Evolutionary conservation across 176 grass and related monocot species (phyloP).

Genomic region (Triticum monococcum): DNA sequence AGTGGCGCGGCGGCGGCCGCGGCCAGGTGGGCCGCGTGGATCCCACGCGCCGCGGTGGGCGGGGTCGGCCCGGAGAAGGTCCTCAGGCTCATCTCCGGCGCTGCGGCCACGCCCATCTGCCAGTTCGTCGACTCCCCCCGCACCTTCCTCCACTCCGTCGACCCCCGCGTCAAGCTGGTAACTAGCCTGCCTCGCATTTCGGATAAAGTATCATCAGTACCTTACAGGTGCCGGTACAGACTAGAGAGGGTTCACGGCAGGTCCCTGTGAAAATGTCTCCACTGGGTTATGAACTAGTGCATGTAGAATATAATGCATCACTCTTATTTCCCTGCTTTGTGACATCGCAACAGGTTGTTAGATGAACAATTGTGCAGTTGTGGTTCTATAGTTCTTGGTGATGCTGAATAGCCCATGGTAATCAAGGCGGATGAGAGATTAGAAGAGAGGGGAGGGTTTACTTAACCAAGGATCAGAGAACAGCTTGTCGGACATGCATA

Average conservation of each 20-base stretch:
- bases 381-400: not conserved
- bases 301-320: not conserved
- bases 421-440: not conserved
- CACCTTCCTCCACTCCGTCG: conserved; percentile 90
- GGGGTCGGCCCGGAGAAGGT: conserved; percentile 59
- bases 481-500: not conserved
- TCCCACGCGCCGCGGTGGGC: conserved; percentile 44
- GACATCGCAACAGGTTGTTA: not conserved
- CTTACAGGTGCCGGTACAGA: not conserved
- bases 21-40: conserved; percentile 59
- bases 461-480: not conserved
- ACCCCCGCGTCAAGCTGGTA: conserved; percentile 96
- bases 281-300: not conserved
- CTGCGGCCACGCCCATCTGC: conserved; percentile 81
- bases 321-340: not conserved
- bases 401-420: not conserved
- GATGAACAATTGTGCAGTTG: not conserved
- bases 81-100: conserved; percentile 79
- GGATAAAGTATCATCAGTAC: not conserved
- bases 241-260: not conserved
- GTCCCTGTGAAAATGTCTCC: conserved; percentile 3
- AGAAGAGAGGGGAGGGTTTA: not conserved
- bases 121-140: conserved; percentile 85
- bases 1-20: not conserved
- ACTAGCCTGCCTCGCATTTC: not conserved